Conservation (phyloP, 1,284 basidiomycete species). For the Inonotus obliquus region DNA sequence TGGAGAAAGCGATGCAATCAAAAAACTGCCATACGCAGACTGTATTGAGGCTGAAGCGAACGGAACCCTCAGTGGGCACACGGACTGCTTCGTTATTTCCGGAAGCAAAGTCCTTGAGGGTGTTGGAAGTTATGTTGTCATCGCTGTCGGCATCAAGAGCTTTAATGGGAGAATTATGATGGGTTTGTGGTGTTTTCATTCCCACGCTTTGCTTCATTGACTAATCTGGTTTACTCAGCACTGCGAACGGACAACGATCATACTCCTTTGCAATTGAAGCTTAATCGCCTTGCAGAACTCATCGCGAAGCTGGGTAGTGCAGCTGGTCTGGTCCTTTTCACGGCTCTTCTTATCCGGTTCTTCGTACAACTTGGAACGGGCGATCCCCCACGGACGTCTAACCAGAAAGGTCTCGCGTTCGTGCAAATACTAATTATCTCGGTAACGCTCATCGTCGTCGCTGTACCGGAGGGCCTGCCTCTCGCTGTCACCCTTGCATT, state of each 20-base stretch:
- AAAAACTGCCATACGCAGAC: slow-evolving; percentile 80
- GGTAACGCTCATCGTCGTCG: slow-evolving; percentile 94
- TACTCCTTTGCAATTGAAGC: slow-evolving; percentile 92
- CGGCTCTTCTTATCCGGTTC: slow-evolving; percentile 88
- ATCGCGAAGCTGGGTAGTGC: slow-evolving; percentile 88
- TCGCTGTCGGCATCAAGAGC: slow-evolving; percentile 86
- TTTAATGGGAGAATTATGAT: slow-evolving; percentile 98
- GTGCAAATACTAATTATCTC: slow-evolving; percentile 93
- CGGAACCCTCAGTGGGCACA: slow-evolving; percentile 48
- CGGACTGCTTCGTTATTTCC: slow-evolving; percentile 90
- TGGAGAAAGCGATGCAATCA: slow-evolving; percentile 94
- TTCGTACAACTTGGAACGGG: slow-evolving; percentile 77
- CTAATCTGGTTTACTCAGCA: slow-evolving; percentile 39
- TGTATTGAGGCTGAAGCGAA: slow-evolving; percentile 47
- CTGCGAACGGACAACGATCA: slow-evolving; percentile 78
- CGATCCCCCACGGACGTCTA: slow-evolving; percentile 59
- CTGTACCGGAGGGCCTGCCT: slow-evolving; percentile 95
- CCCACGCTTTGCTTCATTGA: slow-evolving; percentile 9
- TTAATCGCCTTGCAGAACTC: slow-evolving; percentile 88
- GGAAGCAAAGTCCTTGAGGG: slow-evolving; percentile 97
- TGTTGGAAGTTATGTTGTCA: slow-evolving; percentile 88
- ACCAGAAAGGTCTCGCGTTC: slow-evolving; percentile 87
- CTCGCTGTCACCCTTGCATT: slow-evolving; percentile 95
- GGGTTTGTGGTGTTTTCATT: slow-evolving; percentile 68
- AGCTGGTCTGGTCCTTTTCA: slow-evolving; percentile 83